Conservation (phyloP, 2,329 filamentous ascomycete species). For the Fusarium heterosporum region DNA sequence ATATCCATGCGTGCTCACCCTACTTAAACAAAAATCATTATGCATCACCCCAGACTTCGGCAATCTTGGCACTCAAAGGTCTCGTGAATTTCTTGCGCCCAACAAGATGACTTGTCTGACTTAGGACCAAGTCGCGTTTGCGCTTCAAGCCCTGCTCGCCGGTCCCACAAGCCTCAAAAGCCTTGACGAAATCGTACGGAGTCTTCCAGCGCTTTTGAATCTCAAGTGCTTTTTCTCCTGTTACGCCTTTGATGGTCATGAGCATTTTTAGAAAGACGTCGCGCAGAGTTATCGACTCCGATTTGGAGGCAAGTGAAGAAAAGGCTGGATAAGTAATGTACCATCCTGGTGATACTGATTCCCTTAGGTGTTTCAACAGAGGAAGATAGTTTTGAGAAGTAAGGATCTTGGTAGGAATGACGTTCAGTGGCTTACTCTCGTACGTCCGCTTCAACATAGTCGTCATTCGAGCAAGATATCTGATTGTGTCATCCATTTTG, state of each 20-base stretch:
- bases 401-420: constrained; percentile 75
- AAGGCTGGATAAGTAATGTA: constrained; percentile 79
- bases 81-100: constrained; percentile 77
- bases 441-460: constrained; percentile 74
- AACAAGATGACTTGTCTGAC: constrained; percentile 67
- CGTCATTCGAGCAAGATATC: constrained; percentile 80
- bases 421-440: constrained; percentile 64
- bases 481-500: constrained; percentile 81
- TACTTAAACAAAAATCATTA: constrained; percentile 41
- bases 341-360: constrained; percentile 62
- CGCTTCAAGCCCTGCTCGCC: constrained; percentile 65
- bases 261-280: constrained; percentile 87
- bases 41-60: constrained; percentile 75
- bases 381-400: constrained; percentile 74
- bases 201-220: constrained; percentile 85
- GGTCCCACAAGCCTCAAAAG: constrained; percentile 68
- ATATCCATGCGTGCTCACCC: not conserved
- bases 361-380: constrained; percentile 68
- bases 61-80: constrained; percentile 74
- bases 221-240: constrained; percentile 81
- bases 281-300: constrained; percentile 76
- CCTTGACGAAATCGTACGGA: constrained; percentile 76
- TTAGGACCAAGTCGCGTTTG: constrained; percentile 70
- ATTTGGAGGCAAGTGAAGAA: constrained; percentile 78
- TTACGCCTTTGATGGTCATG: constrained; percentile 81